Conservation (phyloP, 805 yeast species). For the Kluyveromyces siamensis region DNA sequence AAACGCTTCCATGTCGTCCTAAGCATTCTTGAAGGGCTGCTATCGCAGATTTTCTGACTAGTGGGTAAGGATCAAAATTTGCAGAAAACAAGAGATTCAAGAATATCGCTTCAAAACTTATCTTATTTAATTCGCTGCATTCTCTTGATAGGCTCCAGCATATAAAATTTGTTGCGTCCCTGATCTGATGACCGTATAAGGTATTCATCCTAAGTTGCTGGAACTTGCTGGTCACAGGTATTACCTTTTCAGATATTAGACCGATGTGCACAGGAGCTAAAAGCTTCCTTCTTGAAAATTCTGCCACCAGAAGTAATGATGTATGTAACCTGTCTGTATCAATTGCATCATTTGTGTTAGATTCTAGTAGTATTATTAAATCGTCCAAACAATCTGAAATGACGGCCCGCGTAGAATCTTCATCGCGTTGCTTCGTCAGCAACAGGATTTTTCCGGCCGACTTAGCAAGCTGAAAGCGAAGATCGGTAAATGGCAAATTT, state of each 20-base stretch:
- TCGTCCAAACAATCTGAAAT: conserved; percentile 25
- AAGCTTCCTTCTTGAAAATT: conserved; percentile 16
- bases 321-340: conserved; percentile 29
- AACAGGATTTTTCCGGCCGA: conserved; percentile 43
- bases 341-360: conserved; percentile 10
- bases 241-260: conserved; percentile 20
- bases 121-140: background rate
- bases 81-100: conserved; percentile 38
- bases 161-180: conserved; percentile 80
- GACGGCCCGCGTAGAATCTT: conserved; percentile 16
- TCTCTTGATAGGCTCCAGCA: conserved; percentile 65
- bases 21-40: conserved; percentile 83
- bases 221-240: conserved; percentile 42
- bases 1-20: conserved; percentile 48
- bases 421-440: conserved; percentile 24
- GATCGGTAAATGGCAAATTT: conserved; percentile 41
- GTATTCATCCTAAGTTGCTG: conserved; percentile 46
- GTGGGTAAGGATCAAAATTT: conserved; percentile 64
- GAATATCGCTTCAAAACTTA: conserved; percentile 22
- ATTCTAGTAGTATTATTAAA: conserved; percentile 4
- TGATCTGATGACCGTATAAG: conserved; percentile 54
- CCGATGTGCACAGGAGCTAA: conserved; percentile 5
- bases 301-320: conserved; percentile 30
- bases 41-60: conserved; percentile 69
- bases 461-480: conserved; percentile 61